Evolutionary conservation across 1,284 basidiomycete genomes (phyloP), one percentile per base, ranked within the genome.

Genomic region (Rhodotorula sp.): DNA sequence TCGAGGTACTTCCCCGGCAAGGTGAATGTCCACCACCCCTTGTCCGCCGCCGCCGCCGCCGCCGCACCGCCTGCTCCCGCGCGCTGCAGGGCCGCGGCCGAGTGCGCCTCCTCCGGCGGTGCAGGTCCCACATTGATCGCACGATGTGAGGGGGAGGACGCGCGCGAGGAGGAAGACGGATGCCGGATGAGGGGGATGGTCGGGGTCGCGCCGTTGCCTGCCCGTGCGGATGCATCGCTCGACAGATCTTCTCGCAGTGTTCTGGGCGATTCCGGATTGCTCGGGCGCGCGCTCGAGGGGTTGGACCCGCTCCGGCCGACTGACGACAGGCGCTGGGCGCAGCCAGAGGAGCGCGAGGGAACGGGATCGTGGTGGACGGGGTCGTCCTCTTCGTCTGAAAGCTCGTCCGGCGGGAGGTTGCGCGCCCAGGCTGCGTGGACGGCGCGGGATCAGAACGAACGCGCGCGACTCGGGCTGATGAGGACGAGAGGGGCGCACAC

Each of bases 1-100:
- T 77, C 71, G 53, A 77, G 66, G 64, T 79, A 78, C 64, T 76
- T 77, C 12, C 64, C 68, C 12, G 78, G 73, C 8, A 79, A 66
- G 3, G 78, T 79, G 62, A 79, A 79, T 10, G 77, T 76, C 78
- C 78, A 79, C 78, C 78, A 79, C 1, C 77, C 64, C 21, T 71
- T 70, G 48, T 74, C 76, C 19, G 54, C n/a, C 1, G 67, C 51
- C 1, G 34, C 55, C 0, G 54, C 57, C 6, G 54, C 39, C 50
- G 53, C 17, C 21, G 17, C 29, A 8, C 21, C 12, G 53, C 32
- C 53, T 19, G 27, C 29, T 22, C 29, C 56, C 32, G 29, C 34
- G 55, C 66, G 62, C 50, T 61, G 64, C 12, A 51, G 39, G 7
- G 41, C 17, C 27, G 36, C 53, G 44, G 27, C 39, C 25, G 53